Conservation (phyloP, 495 filamentous ascomycete genomes). For the Aspergillus baeticus region DNA sequence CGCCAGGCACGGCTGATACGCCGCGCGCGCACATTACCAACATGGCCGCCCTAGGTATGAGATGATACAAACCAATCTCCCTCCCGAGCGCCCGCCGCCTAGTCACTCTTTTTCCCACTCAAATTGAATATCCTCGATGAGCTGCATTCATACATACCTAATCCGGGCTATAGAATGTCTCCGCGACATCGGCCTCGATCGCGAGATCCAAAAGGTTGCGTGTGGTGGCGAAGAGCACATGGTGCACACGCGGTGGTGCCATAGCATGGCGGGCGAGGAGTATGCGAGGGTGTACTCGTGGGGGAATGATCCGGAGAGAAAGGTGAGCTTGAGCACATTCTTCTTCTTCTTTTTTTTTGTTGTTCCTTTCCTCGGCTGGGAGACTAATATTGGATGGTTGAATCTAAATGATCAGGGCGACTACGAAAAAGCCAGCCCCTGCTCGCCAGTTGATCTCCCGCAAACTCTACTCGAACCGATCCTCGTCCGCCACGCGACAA, state of each 20-base stretch:
- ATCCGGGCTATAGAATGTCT: conserved; percentile 43
- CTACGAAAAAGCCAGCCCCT: conserved; percentile 51
- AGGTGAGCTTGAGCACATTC: conserved; percentile 27
- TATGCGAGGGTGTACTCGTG: conserved; percentile 52
- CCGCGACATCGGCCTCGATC: conserved; percentile 54
- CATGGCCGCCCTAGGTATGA: conserved; percentile 47
- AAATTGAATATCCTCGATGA: no score
- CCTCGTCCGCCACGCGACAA: conserved; percentile 41
- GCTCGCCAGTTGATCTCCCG: conserved; percentile 45
- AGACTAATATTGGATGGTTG: not conserved
- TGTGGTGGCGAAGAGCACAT: conserved; percentile 38
- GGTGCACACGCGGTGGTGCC: conserved; percentile 52
- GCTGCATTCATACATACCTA: no score
- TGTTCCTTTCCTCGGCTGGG: no score
- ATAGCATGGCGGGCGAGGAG: conserved; percentile 54
- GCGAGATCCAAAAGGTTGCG: conserved; percentile 37
- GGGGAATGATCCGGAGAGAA: conserved; percentile 47
- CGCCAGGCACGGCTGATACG: conserved; percentile 48
- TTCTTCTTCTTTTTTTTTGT: no score
- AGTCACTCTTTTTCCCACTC: no score
- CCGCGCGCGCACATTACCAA: conserved; percentile 59
- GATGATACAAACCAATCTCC: no score
- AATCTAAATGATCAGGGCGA: conserved; percentile 38
- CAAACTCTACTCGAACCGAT: conserved; percentile 54
- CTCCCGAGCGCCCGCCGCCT: no score